A percentile compares a stretch with the other conserved stretches of the same genome.
phyloP scores from a whole-genome alignment of 176 grass and related monocot genomes.

The Puya raimondii region DNA sequence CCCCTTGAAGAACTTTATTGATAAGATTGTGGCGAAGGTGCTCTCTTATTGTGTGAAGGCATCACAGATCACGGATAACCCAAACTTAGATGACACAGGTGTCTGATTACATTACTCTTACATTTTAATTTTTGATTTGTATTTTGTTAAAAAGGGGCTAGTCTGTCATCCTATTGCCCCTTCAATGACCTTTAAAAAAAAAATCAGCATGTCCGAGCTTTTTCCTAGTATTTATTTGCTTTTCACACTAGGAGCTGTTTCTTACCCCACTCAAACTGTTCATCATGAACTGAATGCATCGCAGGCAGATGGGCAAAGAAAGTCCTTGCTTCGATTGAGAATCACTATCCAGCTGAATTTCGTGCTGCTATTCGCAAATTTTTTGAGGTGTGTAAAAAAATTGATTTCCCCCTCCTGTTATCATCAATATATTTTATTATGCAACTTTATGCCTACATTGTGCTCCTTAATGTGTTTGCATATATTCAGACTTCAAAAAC shows the following conservation, averaged over 20 bases:
- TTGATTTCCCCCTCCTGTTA: slow-evolving; percentile 7
- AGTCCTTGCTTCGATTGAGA: slow-evolving; percentile 43
- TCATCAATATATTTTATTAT: slow-evolving; percentile 2
- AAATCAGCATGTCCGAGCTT: no score
- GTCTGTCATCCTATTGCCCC: not conserved
- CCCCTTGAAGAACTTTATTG: slow-evolving; percentile 41
- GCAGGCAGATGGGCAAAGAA: slow-evolving; percentile 63
- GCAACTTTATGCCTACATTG: not conserved
- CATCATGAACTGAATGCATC: not conserved
- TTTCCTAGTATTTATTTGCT: not conserved
- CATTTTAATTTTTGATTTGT: not conserved
- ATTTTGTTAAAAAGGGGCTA: not conserved
- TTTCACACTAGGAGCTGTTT: slow-evolving; percentile 1
- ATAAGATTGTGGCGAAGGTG: slow-evolving; percentile 54
- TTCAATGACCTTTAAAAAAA: no score
- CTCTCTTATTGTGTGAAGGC: slow-evolving; percentile 46
- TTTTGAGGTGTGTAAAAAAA: slow-evolving; percentile 46
- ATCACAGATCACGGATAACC: slow-evolving; percentile 25
- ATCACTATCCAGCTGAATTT: slow-evolving; percentile 49
- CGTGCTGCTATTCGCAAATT: slow-evolving; percentile 64
- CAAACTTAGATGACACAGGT: slow-evolving; percentile 47
- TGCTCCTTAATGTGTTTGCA: slow-evolving; percentile 2
- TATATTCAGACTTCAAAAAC: slow-evolving; percentile 48
- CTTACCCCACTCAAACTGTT: no score
- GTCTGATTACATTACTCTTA: slow-evolving; percentile 1